Evolutionary conservation across 2,329 filamentous ascomycete species (phyloP), one percentile per base, ranked within the genome.

Genomic region (Diaporthe sp.): DNA sequence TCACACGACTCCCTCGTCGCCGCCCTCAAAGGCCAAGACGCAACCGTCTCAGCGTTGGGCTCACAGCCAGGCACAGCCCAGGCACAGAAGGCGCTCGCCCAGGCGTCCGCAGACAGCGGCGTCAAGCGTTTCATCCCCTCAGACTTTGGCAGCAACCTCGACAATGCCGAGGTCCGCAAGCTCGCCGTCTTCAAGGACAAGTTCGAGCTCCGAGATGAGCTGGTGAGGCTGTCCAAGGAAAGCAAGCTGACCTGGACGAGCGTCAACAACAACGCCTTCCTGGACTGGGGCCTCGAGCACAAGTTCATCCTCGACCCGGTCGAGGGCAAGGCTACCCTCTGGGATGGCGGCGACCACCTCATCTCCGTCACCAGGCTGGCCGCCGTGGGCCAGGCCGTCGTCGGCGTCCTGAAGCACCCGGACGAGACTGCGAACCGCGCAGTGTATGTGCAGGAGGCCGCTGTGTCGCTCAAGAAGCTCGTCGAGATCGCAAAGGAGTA

Each of bases 91-190:
- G 82, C 84, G 34, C 79, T 92, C 72, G 86, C 92, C 71, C 88
- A 92, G 63, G 91, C 91, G 0, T 86, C 90, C 28, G 85, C 90
- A 58, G 86, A 86, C 7, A 90, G 90, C 1, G 89, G 90, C 17
- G 90, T 93, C 7, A 86, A 89, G 79, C 86, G 90, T 20, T 91
- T 92, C 83, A 83, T 93, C 49, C 90, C 91, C 1, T 89, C 89
- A 4, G 90, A 93, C 72, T 93, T 89, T 37, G 85, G 84, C 28
- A 82, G 82, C 10, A 80, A 86, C 81, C 79, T 86, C 83, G 79
- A 85, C 79, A 76, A 82, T 78, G 53, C 84, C 80, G 81, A 81
- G 71, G 78, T 82, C 63, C 77, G 84, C 73, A 68, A 82, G 2
- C 85, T 93, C 1, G 87, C 90, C 1, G 80, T 91, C 1, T 92